Evolutionary conservation across 345 rosid species (phyloP).

Genomic region (Corymbia maculata): DNA sequence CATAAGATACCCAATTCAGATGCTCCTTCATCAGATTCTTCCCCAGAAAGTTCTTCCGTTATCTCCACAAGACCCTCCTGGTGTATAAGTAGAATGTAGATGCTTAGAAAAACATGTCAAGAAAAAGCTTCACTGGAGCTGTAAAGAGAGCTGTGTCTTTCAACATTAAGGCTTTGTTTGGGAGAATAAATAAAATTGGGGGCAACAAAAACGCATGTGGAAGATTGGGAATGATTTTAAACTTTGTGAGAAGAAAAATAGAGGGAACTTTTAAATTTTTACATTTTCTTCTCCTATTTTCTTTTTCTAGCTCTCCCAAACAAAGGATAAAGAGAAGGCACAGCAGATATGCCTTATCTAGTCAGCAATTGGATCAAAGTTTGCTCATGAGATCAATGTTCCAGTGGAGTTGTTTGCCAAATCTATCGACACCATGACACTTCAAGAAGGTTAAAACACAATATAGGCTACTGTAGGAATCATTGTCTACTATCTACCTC

Average conservation of each 20-base stretch:
- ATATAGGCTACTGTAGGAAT: not conserved
- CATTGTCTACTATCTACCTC: not conserved
- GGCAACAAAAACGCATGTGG: not conserved
- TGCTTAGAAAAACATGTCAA: not conserved
- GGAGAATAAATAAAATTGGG: not conserved
- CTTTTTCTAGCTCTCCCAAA: not conserved
- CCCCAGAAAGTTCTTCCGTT: slow-evolving; percentile 67
- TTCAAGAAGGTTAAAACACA: not conserved
- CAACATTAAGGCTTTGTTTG: not conserved
- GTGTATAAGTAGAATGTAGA: not conserved
- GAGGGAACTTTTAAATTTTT: not conserved
- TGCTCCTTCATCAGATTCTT: slow-evolving; percentile 15
- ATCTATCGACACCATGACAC: not conserved
- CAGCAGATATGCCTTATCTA: not conserved
- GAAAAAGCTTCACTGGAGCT: not conserved
- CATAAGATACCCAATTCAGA: slow-evolving; percentile 28
- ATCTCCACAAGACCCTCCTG: slow-evolving; percentile 95
- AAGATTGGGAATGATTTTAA: not conserved
- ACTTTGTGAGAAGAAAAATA: not conserved
- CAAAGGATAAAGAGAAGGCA: not conserved
- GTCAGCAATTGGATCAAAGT: not conserved
- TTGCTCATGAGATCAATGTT: not conserved
- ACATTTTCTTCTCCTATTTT: not conserved
- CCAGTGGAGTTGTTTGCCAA: not conserved
- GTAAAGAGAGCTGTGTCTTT: not conserved